Base-by-base conservation (phyloP, 192 early-diverging fungal species). In the Geranomyces michiganensis region DNA sequence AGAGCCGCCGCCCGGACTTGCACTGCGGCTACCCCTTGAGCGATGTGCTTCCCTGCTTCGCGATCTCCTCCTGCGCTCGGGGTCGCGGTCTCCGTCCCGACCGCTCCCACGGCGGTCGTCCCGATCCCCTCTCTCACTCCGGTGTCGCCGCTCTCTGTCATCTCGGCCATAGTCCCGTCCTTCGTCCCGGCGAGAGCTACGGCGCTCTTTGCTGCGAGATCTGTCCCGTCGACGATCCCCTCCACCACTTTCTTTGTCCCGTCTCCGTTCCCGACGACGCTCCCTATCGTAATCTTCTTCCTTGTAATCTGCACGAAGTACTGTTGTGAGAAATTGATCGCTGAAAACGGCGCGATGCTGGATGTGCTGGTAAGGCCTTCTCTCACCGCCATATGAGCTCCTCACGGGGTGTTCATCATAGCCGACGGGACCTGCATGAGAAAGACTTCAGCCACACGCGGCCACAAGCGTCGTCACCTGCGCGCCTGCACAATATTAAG, bases 11-110 rank as follows among this genome's bases (percentile, higher is more conserved):
- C 65, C 26, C 44, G 72, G 72, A 36, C 72, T 74, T 14, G 72
- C 65, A 67, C 66, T 63, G 12, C 64, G 27, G 30, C 47, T 65
- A 49, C 65, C 31, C 30, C 29, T 66, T 47, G 44, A 49, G 19
- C 22, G 19, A 21, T 65, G 70, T 24, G 41, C 59, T 22, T 68
- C 68, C 32, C 65, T 44, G 51, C 71, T 71, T 26, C 80, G 79
- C 67, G 49, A 63, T 30, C 70, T 62, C 60, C 80, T 77, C 26
- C 82, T 76, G 36, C 36, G 36, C 3, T 41, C 36, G n/a, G n/a
- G n/a, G 55, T 78, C 70, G 41, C 81, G 68, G 45, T 82, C 83
- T 48, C 84, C 76, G 10, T 84, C 81, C 19, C 84, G 76, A 47
- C 86, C 84, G 10, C 36, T 41, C 10, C 36, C 36, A 31, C 85